Evolutionary conservation across 2,329 filamentous ascomycete genomes (phyloP).

Genomic region (Epichloe typhina): DNA sequence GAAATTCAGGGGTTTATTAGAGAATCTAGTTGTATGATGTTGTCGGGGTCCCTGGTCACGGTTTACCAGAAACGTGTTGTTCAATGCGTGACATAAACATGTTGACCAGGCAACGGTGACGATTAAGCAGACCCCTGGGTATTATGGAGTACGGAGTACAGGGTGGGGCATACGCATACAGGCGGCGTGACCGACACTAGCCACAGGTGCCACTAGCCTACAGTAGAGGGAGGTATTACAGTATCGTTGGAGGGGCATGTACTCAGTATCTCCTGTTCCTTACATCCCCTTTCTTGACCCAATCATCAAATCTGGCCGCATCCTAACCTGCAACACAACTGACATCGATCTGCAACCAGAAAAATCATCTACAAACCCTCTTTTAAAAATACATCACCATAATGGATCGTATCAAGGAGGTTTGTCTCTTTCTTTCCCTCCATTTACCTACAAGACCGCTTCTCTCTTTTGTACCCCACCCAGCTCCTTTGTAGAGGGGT

Average conservation of each 20-base stretch:
- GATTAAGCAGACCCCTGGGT: neutral
- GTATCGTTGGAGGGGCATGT: conserved; percentile 23
- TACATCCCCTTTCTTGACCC: conserved; percentile 20
- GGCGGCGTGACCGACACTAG: conserved; percentile 13
- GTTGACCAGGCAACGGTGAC: conserved; percentile 19
- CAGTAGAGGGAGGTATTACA: conserved; percentile 3
- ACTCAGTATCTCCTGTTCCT: conserved; percentile 9
- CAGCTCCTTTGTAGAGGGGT: conserved; percentile 10
- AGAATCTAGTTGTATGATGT: conserved; percentile 1
- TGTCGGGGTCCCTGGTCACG: conserved; percentile 9
- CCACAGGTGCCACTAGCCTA: conserved; percentile 13
- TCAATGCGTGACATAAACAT: neutral
- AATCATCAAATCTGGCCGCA: conserved; percentile 18
- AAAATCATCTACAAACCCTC: neutral
- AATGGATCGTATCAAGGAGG: conserved; percentile 88
- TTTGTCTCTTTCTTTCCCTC: conserved; percentile 33
- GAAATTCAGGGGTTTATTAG: neutral
- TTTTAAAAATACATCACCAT: conserved; percentile 18
- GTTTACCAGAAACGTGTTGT: conserved; percentile 4
- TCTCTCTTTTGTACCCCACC: conserved; percentile 18
- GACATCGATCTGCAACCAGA: conserved; percentile 10
- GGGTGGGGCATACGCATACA: conserved; percentile 1
- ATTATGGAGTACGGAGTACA: no score
- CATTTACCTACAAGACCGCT: conserved; percentile 3
- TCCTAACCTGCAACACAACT: conserved; percentile 19